Base-by-base conservation (phyloP, 805 yeast genomes). In the Clavispora santaluciae region DNA sequence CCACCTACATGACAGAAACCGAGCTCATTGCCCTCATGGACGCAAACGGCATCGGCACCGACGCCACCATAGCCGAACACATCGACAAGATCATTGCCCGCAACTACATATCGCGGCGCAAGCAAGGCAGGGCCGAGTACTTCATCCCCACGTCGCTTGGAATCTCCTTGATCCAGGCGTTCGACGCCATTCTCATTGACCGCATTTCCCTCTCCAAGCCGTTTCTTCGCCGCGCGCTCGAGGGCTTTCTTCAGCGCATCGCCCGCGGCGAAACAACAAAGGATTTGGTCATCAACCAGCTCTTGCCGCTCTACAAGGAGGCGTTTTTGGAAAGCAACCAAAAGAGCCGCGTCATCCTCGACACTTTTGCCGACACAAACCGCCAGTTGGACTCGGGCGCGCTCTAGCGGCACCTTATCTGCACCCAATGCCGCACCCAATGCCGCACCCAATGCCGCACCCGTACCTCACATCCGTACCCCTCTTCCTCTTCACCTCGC, bases 21-120 rank as follows among this genome's bases (percentile, higher is more conserved):
- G 99, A 91, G 56, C 70, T 93, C 17, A 88, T 93, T 63, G 83
- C 87, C 8, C 66, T 93, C 35, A 93, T 93, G 99, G 98, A 95
- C 66, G 86, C 81, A 9, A 93, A 93, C 60, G 98, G 98, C 0
- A 93, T 93, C 34, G 99, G 99, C 2, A 93, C 99, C 0, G 99
- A 93, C 67, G 99, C 99, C 1, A 93, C 99, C 0, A 95, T 93
- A 62, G 99, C 98, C 0, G 99, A 93, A 33, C 99, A 93, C 61
- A 93, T 93, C 28, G 89, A 85, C 43, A 90, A 86, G 56, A 80
- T 93, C 33, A 64, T 75, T 22, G 60, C 61, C 9, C 64, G 99
- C 39, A 78, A 79, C 15, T 95, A 90, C 54, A 76, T 86, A 4
- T 63, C 61, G 13, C 79, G 73, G 48, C 63, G 59, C 39, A 65